Percentiles rank a stretch among this genome's conserved stretches.
phyloP scores from a whole-genome alignment of 139 green algal genomes.

The Chlamydomonas incerta region DNA sequence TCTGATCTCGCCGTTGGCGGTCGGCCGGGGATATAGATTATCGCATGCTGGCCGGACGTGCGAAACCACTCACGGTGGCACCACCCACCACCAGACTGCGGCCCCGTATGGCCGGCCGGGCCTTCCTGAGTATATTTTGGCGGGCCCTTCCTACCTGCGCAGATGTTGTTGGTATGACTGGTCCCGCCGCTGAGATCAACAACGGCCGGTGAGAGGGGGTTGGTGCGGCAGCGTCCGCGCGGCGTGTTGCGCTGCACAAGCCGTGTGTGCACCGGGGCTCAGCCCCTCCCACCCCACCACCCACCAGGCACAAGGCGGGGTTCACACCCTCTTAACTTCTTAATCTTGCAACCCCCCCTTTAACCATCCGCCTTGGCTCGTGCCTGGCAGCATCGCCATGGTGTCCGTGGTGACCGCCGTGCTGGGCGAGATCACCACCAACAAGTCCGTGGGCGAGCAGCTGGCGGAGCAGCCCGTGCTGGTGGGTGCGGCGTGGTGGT shows the following conservation, averaged over 20 bases:
- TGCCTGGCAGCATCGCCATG: not conserved
- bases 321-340: too few relatives aligned
- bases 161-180: not conserved
- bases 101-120: too few relatives aligned
- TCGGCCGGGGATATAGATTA: too few relatives aligned
- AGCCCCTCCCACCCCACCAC: too few relatives aligned
- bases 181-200: constrained; percentile 11
- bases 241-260: not conserved
- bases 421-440: not conserved
- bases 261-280: too few relatives aligned
- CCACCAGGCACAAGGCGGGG: too few relatives aligned
- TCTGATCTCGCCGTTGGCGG: not conserved
- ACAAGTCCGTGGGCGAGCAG: not conserved
- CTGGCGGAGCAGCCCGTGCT: not conserved
- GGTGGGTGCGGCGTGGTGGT: too few relatives aligned
- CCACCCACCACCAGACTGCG: too few relatives aligned
- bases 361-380: not conserved
- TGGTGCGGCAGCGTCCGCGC: too few relatives aligned
- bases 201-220: constrained; percentile 18
- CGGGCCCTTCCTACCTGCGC: not conserved
- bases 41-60: too few relatives aligned
- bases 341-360: not conserved
- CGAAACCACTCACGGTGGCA: too few relatives aligned
- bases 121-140: too few relatives aligned
- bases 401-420: not conserved